A percentile compares a stretch with the other conserved stretches of the same genome.
These are phyloP conservation scores for Trichosporon ovoides DNA, from an alignment of 1,284 basidiomycete genomes.

Conservation along the genomic window DNA sequence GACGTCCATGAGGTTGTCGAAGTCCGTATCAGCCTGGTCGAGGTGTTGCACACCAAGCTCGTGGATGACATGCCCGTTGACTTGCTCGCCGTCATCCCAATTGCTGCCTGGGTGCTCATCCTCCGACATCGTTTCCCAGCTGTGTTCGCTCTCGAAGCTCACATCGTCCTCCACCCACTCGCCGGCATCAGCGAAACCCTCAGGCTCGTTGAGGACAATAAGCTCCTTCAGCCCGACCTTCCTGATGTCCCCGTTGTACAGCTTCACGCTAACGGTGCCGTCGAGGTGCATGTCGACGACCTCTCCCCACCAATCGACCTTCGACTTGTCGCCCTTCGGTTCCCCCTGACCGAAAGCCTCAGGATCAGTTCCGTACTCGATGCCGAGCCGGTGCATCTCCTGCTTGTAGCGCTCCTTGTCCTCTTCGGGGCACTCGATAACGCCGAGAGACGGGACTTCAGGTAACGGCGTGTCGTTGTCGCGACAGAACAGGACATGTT, in stretches of 20 bases:
- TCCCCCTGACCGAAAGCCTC: conserved; percentile 14
- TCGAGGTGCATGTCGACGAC: conserved; percentile 48
- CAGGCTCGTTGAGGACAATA: conserved; percentile 28
- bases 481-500: conserved; percentile 66
- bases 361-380: conserved; percentile 13
- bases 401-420: conserved; percentile 18
- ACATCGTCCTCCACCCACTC: conserved; percentile 22
- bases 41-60: background rate
- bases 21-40: background rate
- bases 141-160: conserved; percentile 22
- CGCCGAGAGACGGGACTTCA: conserved; percentile 38
- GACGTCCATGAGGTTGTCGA: conserved; percentile 8
- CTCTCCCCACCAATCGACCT: conserved; percentile 51
- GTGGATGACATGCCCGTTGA: background rate
- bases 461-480: conserved; percentile 34
- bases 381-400: conserved; percentile 22
- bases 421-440: conserved; percentile 28
- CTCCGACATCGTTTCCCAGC: conserved; percentile 30
- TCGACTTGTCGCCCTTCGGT: conserved; percentile 23
- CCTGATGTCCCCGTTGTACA: conserved; percentile 34
- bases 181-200: conserved; percentile 27
- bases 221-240: conserved; percentile 26
- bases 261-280: conserved; percentile 41
- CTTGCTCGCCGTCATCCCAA: background rate
- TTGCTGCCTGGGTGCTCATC: conserved; percentile 4